These are phyloP conservation scores for Blastobotrys illinoisensis DNA, from an alignment of 1,139 yeast genomes.

Conservation along the genomic window DNA sequence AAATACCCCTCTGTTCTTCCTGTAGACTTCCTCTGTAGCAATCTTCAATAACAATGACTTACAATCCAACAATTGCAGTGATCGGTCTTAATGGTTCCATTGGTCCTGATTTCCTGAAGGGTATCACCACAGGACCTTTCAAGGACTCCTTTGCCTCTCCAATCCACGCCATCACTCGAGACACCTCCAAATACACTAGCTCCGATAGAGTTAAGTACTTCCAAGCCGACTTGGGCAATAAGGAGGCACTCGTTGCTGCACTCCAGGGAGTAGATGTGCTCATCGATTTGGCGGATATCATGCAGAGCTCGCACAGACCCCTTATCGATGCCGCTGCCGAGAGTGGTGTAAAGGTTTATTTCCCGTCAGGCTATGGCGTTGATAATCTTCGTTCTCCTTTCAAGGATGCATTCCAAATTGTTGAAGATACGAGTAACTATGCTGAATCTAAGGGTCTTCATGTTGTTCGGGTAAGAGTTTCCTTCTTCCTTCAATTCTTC, in stretches of 20 bases:
- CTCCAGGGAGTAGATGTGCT: constrained; percentile 49
- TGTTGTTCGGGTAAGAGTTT: constrained; percentile 45
- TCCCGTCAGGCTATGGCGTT: constrained; percentile 60
- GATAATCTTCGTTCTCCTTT: constrained; percentile 30
- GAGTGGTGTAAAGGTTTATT: constrained; percentile 47
- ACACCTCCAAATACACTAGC: constrained; percentile 34
- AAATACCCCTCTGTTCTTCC: no score
- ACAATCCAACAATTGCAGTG: constrained; percentile 38
- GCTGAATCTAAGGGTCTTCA: constrained; percentile 47
- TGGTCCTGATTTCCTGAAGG: constrained; percentile 44
- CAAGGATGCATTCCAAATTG: constrained; percentile 3
- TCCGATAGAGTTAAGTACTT: constrained; percentile 27
- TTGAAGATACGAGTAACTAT: constrained; percentile 35
- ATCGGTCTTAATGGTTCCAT: constrained; percentile 50
- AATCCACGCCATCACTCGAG: constrained; percentile 47
- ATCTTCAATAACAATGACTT: neutral
- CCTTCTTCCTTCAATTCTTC: constrained; percentile 38
- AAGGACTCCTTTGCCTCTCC: constrained; percentile 44
- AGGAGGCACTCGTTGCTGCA: constrained; percentile 29
- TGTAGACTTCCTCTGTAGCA: no score
- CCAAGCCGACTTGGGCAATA: constrained; percentile 12
- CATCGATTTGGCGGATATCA: constrained; percentile 36
- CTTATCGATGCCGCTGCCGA: constrained; percentile 37
- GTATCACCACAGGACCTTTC: constrained; percentile 43
- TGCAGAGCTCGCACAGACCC: constrained; percentile 19